A percentile compares a stretch with the other conserved stretches of the same genome.
phyloP scores from a whole-genome alignment of 768 basidiomycete species.

The Crucibulum laeve region DNA sequence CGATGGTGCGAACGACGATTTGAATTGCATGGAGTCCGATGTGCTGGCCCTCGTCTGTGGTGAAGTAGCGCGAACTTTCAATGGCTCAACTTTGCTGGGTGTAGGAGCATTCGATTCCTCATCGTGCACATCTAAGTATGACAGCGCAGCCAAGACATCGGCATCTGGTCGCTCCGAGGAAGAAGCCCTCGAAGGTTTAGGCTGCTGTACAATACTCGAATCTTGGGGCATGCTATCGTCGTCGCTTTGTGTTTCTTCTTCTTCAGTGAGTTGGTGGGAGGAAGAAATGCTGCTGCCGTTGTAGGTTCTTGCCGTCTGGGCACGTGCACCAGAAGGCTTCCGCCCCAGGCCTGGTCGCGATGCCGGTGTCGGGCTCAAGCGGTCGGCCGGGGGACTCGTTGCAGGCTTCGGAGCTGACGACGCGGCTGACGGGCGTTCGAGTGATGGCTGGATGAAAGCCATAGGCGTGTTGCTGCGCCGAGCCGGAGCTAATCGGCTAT shows the following conservation, averaged over 20 bases:
- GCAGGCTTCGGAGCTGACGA: conserved; percentile 13
- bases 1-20: conserved; percentile 87
- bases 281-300: conserved; percentile 37
- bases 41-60: not conserved
- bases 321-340: conserved; percentile 85
- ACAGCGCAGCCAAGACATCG: conserved; percentile 76
- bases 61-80: not conserved
- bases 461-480: conserved; percentile 32
- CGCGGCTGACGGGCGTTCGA: conserved; percentile 13
- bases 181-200: conserved; percentile 8
- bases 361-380: conserved; percentile 20
- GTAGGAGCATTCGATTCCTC: conserved; percentile 17
- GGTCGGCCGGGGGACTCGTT: conserved; percentile 16
- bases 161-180: conserved; percentile 47
- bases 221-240: conserved; percentile 10
- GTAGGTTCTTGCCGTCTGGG: conserved; percentile 43
- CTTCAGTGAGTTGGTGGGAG: conserved; percentile 29
- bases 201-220: not conserved
- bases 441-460: conserved; percentile 26
- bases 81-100: too few species aligned
- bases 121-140: conserved; percentile 62
- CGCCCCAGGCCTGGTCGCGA: conserved; percentile 48
- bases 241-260: conserved; percentile 25
- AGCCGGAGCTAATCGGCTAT: conserved; percentile 14
- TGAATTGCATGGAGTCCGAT: conserved; percentile 36